Evolutionary conservation across 108 stramenopile genomes (phyloP).

Genomic region (Nannochloropsis salina): DNA sequence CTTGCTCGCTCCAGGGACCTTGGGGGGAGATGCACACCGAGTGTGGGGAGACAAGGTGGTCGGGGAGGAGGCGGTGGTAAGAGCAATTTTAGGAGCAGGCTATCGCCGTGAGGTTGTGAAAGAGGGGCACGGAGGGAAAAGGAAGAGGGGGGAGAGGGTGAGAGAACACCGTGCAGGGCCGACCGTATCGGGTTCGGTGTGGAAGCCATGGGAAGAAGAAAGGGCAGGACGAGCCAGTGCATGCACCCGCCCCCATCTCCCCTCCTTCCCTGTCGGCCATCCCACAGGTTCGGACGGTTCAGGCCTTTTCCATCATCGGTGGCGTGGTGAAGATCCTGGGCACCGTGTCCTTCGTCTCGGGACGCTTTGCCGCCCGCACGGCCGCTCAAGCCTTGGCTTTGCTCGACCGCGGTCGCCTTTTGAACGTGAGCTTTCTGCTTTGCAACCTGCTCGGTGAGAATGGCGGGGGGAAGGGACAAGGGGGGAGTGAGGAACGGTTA

Average conservation of each 20-base stretch:
- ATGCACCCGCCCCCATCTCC: not conserved
- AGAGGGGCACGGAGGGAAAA: too few relatives aligned
- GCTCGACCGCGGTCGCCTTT: not conserved
- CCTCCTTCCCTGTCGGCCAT: not conserved
- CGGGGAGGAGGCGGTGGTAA: too few relatives aligned
- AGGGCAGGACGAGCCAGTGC: not conserved
- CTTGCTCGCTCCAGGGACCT: too few relatives aligned
- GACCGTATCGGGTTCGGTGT: too few relatives aligned
- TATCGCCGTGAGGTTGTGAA: too few relatives aligned
- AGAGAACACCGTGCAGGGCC: too few relatives aligned
- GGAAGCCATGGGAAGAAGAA: too few relatives aligned
- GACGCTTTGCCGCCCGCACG: not conserved
- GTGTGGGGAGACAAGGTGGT: too few relatives aligned
- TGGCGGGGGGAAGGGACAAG: not conserved
- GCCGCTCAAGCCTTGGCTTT: not conserved
- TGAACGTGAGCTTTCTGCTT: not conserved
- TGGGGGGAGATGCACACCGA: too few relatives aligned
- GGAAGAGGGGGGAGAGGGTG: too few relatives aligned
- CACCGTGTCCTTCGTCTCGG: not conserved
- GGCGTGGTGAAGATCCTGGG: conserved; percentile 4
- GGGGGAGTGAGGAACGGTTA: not conserved
- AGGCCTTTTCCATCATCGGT: not conserved
- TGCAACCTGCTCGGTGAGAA: not conserved
- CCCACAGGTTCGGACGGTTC: not conserved
- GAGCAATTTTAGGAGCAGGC: too few relatives aligned